Conservation (phyloP, 2,329 filamentous ascomycete species). For the Fusarium irregulare region DNA sequence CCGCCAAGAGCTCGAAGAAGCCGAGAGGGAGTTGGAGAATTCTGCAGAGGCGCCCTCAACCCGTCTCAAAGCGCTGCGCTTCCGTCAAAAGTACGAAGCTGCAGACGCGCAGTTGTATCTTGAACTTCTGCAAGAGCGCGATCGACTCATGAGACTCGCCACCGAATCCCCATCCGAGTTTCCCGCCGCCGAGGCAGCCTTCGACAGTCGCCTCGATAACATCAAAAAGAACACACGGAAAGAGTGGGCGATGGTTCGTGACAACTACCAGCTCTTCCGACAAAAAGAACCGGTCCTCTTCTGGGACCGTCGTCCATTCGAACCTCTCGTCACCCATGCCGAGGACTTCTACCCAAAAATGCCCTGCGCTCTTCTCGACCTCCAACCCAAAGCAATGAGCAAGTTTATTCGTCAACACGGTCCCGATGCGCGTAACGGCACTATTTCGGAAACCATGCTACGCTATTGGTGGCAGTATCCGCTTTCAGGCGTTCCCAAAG, state of each 20-base stretch:
- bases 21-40: constrained; percentile 48
- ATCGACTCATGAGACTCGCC: constrained; percentile 41
- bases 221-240: constrained; percentile 50
- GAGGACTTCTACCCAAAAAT: constrained; percentile 76
- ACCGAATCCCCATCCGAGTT: constrained; percentile 41
- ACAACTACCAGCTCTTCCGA: constrained; percentile 65
- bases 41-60: constrained; percentile 10
- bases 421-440: constrained; percentile 56
- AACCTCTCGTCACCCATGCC: constrained; percentile 70
- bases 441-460: constrained; percentile 63
- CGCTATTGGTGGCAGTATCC: constrained; percentile 57
- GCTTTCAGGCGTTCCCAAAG: constrained; percentile 57
- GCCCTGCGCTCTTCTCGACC: constrained; percentile 70
- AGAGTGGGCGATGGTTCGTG: constrained; percentile 57
- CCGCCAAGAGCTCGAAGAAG: constrained; percentile 55
- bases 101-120: constrained; percentile 43
- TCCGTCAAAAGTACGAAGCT: constrained; percentile 43
- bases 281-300: constrained; percentile 64
- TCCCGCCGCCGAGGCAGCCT: constrained; percentile 48
- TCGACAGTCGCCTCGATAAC: constrained; percentile 50
- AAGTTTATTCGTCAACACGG: constrained; percentile 61
- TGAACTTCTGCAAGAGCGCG: constrained; percentile 51
- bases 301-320: constrained; percentile 78
- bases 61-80: constrained; percentile 47
- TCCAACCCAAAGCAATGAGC: constrained; percentile 69